Evolutionary conservation across 164 flowering plant genomes (phyloP).

Genomic region (Warburgia ugandensis): DNA sequence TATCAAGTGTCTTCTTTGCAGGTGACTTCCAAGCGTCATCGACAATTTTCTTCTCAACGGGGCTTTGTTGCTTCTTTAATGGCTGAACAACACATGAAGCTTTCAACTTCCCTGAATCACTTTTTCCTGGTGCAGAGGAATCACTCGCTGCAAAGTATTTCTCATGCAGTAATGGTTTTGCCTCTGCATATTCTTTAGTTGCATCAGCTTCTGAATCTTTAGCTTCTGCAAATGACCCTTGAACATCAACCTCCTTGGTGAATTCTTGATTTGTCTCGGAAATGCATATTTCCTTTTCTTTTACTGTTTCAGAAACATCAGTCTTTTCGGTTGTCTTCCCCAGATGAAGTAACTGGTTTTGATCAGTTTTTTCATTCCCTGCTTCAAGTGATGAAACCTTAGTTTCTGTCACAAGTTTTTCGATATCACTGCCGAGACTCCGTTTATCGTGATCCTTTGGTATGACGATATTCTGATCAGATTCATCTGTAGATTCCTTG

Average conservation of each 20-base stretch:
- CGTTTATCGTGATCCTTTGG: too few relatives aligned
- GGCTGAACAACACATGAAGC: slow-evolving; percentile 15
- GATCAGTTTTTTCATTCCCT: slow-evolving; percentile 31
- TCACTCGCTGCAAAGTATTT: slow-evolving; percentile 15
- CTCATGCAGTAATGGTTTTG: slow-evolving; percentile 4
- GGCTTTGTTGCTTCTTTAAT: slow-evolving; percentile 20
- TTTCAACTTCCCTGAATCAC: slow-evolving; percentile 27
- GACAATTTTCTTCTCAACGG: slow-evolving; percentile 10
- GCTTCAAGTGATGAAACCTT: slow-evolving; percentile 21
- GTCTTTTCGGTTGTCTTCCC: slow-evolving; percentile 15
- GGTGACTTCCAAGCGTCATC: slow-evolving; percentile 11
- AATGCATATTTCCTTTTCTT: neutral
- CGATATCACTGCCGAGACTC: slow-evolving; percentile 9
- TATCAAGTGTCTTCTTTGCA: slow-evolving; percentile 10
- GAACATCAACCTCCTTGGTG: slow-evolving; percentile 7
- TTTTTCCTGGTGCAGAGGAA: slow-evolving; percentile 26
- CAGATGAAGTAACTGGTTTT: slow-evolving; percentile 30
- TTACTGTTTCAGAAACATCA: slow-evolving; percentile 13
- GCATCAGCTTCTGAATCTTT: neutral
- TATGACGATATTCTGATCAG: too few relatives aligned
- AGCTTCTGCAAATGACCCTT: slow-evolving; percentile 3
- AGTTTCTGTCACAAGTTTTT: slow-evolving; percentile 20
- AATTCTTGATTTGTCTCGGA: neutral
- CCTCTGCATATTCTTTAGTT: slow-evolving; percentile 6
- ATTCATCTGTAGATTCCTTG: too few relatives aligned